Evolutionary conservation across 2,329 filamentous ascomycete genomes (phyloP), one percentile per base, ranked within the genome.

Genomic region (Blumeriella jaapii): DNA sequence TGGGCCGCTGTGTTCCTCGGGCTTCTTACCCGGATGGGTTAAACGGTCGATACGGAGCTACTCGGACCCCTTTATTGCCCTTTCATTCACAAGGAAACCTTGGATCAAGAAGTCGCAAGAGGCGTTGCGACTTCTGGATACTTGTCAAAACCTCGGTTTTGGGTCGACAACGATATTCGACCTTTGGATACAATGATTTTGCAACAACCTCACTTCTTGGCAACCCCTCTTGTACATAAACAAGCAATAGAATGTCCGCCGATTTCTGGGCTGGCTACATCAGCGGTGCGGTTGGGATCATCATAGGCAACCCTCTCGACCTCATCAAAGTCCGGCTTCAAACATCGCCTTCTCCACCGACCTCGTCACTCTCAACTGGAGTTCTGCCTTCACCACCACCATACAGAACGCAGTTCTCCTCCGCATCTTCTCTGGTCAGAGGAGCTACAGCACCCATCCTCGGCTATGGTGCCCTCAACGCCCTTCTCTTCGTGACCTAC

Each of bases 211-310:
- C 17, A 11, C 20, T 12, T 22, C 20, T 11, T 13, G 10, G 19
- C 24, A 10, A 22, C 14, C n/a, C 19, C 9, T 26, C n/a, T 19
- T n/a, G n/a, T n/a, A n/a, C n/a, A 10, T 19, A 16, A 8, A 29
- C 14, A 5, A 13, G 11, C 17, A 32, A 26, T 15, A 45, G 8
- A n/a, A 57, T 57, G 54, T 55, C 53, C 5, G 52, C 84, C 48
- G 87, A 94, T 56, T 95, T 95, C 59, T 93, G 83, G 82, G 83
- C 87, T 39, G 86, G 87, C 52, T 95, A 94, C 59, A 62, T 91
- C 42, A 89, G 82, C 54, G 89, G 89, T 34, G 85, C 82, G 38
- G 68, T 79, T 31, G 83, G 85, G 29, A 95, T 95, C 50, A 63
- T 93, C 30, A 80, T 94, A 41, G 86, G 89, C 44, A 94, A 94